Base-by-base conservation (phyloP, 2,329 filamentous ascomycete genomes). In the Westerdykella sp. region DNA sequence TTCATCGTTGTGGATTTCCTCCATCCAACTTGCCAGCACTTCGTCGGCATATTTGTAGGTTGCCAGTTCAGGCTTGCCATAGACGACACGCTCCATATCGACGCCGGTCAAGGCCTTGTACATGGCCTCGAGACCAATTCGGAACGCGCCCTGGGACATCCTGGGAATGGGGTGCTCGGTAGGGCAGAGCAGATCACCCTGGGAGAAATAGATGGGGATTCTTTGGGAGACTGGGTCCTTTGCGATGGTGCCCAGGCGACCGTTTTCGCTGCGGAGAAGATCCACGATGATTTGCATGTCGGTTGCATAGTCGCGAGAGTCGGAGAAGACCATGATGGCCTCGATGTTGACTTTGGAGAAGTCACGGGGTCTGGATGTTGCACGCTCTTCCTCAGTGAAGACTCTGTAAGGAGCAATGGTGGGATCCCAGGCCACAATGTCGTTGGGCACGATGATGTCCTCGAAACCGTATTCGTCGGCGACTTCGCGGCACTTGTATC, bases 31-130 rank as follows among this genome's bases (percentile, higher is more conserved):
- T 25, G 78, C 73, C 49, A 88, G 75, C 14, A 87, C 79, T 67
- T 85, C 82, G 55, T 87, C 83, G 50, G 84, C 84, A 68, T 85
- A 87, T 71, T 83, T 85, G 76, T 86, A 87, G n/a, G 83, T 86
- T 5, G 83, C 83, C 46, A 80, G 57, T 64, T 86, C 83, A 21
- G 83, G 83, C 75, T 87, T 87, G 59, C 83, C 83, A 71, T 86
- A 86, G 44, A 87, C 80, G 28, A 85, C 80, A 73, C 83, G 83
- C 75, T 86, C 83, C 37, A 87, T 78, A 49, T 86, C 83, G 13
- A 75, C 75, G 45, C 82, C 83, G 0, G 82, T 85, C 45, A 85
- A 69, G 14, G 81, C 74, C 68, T 80, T 81, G 74, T 85, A 88
- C 70, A 85, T 84, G 50, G 82, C 81, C 67, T 86, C 83, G 42